phyloP scores from a whole-genome alignment of 768 basidiomycete species.

The Mrakia hoshinonis region DNA sequence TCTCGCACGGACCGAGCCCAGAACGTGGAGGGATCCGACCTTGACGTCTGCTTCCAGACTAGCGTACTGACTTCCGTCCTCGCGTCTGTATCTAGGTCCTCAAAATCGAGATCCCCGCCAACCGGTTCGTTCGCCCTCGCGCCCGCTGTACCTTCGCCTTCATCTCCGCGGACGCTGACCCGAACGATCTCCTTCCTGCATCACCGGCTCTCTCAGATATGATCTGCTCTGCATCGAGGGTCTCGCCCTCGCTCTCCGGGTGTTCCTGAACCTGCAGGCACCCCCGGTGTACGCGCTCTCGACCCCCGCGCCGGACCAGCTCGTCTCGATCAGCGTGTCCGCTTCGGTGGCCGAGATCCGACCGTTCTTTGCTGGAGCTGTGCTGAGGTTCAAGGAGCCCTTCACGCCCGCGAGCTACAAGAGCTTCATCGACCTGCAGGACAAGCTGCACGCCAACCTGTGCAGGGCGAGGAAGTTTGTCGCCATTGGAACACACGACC shows the following conservation, averaged over 20 bases:
- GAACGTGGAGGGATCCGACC: too few species aligned
- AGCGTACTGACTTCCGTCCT: background rate
- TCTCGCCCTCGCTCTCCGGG: slow-evolving; percentile 71
- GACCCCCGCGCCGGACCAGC: slow-evolving; percentile 56
- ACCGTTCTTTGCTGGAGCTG: slow-evolving; percentile 81
- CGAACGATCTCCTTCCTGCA: background rate
- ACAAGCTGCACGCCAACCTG: slow-evolving; percentile 95
- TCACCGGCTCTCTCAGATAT: slow-evolving; percentile 53
- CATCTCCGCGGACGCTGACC: background rate
- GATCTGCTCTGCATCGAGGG: slow-evolving; percentile 97
- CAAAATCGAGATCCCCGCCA: slow-evolving; percentile 98
- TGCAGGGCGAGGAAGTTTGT: slow-evolving; percentile 82
- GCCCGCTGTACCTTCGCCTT: background rate
- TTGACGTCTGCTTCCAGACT: background rate
- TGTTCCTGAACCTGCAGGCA: slow-evolving; percentile 64
- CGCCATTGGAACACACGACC: slow-evolving; percentile 93
- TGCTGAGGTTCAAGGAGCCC: slow-evolving; percentile 71
- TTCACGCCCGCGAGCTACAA: slow-evolving; percentile 84
- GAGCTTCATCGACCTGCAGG: slow-evolving; percentile 98
- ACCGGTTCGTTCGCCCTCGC: slow-evolving; percentile 50
- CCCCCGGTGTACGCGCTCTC: slow-evolving; percentile 65
- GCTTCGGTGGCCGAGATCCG: slow-evolving; percentile 53
- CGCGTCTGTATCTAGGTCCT: slow-evolving; percentile 42
- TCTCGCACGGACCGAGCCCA: too few species aligned
- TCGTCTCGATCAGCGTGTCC: slow-evolving; percentile 47